Evolutionary conservation across 768 basidiomycete species (phyloP).

Genomic region (Mycena olivaceomarginata): DNA sequence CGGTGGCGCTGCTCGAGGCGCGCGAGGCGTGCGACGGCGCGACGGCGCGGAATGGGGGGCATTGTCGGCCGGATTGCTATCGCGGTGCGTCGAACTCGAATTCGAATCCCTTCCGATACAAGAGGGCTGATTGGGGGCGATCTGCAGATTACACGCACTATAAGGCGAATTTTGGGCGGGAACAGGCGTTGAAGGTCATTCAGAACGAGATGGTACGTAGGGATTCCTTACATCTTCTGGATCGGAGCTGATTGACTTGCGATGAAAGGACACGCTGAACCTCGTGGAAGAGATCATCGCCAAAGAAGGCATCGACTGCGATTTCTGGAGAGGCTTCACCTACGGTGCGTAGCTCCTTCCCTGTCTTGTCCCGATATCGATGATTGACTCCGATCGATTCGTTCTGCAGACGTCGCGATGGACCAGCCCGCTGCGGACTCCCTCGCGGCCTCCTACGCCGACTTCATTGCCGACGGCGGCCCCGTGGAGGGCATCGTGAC

Average conservation of each 20-base stretch:
- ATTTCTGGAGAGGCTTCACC: slow-evolving; percentile 49
- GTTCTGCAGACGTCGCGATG: slow-evolving; percentile 39
- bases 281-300: slow-evolving; percentile 43
- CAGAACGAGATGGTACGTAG: slow-evolving; percentile 44
- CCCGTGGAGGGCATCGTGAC: slow-evolving; percentile 49
- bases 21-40: slow-evolving; percentile 57
- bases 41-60: slow-evolving; percentile 53
- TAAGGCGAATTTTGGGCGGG: slow-evolving; percentile 46
- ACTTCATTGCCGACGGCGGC: slow-evolving; percentile 55
- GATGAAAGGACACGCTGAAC: slow-evolving; percentile 43
- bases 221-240: not conserved
- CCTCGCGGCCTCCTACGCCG: slow-evolving; percentile 45
- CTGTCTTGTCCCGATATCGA: not conserved
- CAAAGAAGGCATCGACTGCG: slow-evolving; percentile 51
- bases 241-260: not conserved
- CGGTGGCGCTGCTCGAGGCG: slow-evolving; percentile 65
- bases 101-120: not conserved
- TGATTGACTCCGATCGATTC: not conserved
- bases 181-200: slow-evolving; percentile 52
- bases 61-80: slow-evolving; percentile 50
- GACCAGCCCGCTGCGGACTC: slow-evolving; percentile 46
- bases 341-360: slow-evolving; percentile 42
- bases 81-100: slow-evolving; percentile 36
- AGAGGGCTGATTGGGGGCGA: not conserved
- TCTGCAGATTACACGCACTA: slow-evolving; percentile 43